Base-by-base conservation (phyloP, 139 green algal genomes). In the Edaphochlamys debaryana region DNA sequence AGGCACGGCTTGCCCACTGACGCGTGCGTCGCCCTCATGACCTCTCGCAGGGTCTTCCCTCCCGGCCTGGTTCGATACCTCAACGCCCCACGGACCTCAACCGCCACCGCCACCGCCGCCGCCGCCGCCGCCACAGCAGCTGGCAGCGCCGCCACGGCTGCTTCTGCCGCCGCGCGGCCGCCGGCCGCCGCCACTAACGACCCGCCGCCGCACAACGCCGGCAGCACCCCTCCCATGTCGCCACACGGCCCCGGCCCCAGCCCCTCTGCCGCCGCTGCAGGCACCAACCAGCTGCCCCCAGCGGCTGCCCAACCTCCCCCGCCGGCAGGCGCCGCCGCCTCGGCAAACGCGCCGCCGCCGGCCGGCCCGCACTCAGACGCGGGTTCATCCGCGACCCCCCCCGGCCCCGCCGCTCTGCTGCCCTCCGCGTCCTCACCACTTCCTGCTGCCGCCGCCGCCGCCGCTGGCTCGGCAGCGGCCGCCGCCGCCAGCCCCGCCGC, bases 51-150 rank as follows among this genome's bases (percentile, higher is more conserved):
- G 25, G 79, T 87, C 25, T 93, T 98, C 62, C 95, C 96, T 0
- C 79, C 92, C 8, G 95, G 96, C 0, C 87, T 98, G 38, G 84
- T 97, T 64, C 80, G 90, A 5, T 96, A 91, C 89, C 86, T 97
- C 4, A 94, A 89, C 68, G 77, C 70, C 20, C 84, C 85, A 4
- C 58, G 73, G 8, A 63, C 69, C 34, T n/a, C 34, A 37, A 32
- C 23, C 50, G 25, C 66, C 17, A 29, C 27, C 19, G 34, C 67
- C 37, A n/a, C 7, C n/a, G 8, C 72, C 9, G 6, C 41, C 23
- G 25, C 38, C 37, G 40, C 67, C 45, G 19, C 75, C 13, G 17
- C 62, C 40, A 45, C 50, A 38, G 3, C 54, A 38, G 58, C 54
- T 23, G 74, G 27, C 36, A 25, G 5, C 11, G 60, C 38, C 7